phyloP scores from a whole-genome alignment of 345 rosid genomes.

The Conringia planisiliqua region DNA sequence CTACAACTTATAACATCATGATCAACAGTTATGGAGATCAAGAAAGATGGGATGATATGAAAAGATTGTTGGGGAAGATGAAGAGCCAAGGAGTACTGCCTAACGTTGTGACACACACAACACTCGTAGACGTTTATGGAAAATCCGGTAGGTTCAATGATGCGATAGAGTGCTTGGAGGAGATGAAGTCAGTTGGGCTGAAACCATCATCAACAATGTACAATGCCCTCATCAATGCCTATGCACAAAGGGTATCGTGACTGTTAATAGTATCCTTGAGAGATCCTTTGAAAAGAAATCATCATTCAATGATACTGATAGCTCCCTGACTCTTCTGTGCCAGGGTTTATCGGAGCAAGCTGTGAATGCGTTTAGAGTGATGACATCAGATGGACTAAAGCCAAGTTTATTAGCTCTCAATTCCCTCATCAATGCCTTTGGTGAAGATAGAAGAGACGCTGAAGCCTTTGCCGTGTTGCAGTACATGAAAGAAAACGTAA shows the following conservation, averaged over 20 bases:
- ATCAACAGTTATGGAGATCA: slow-evolving; percentile 75
- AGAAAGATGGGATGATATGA: slow-evolving; percentile 83
- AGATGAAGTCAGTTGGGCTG: slow-evolving; percentile 75
- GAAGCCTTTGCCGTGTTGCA: slow-evolving; percentile 93
- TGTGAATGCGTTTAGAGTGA: slow-evolving; percentile 74
- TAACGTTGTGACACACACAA: slow-evolving; percentile 78
- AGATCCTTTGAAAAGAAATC: background rate
- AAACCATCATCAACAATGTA: slow-evolving; percentile 86
- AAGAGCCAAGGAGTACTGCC: slow-evolving; percentile 61
- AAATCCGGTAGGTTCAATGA: slow-evolving; percentile 81
- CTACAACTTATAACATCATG: slow-evolving; percentile 86
- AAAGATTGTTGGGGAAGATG: slow-evolving; percentile 64
- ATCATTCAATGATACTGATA: background rate
- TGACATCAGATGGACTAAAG: slow-evolving; percentile 85
- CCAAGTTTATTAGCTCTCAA: slow-evolving; percentile 87
- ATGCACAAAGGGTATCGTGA: slow-evolving; percentile 82
- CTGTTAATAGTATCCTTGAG: background rate
- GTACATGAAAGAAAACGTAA: slow-evolving; percentile 91
- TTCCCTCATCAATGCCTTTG: slow-evolving; percentile 92
- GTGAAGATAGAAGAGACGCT: slow-evolving; percentile 85
- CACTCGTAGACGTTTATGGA: slow-evolving; percentile 85
- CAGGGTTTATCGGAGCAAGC: slow-evolving; percentile 97
- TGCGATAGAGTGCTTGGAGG: slow-evolving; percentile 84
- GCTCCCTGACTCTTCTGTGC: background rate
- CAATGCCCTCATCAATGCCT: slow-evolving; percentile 94